phyloP scores from a whole-genome alignment of 179 eudicot species.

The Sideroxylon spinosum region DNA sequence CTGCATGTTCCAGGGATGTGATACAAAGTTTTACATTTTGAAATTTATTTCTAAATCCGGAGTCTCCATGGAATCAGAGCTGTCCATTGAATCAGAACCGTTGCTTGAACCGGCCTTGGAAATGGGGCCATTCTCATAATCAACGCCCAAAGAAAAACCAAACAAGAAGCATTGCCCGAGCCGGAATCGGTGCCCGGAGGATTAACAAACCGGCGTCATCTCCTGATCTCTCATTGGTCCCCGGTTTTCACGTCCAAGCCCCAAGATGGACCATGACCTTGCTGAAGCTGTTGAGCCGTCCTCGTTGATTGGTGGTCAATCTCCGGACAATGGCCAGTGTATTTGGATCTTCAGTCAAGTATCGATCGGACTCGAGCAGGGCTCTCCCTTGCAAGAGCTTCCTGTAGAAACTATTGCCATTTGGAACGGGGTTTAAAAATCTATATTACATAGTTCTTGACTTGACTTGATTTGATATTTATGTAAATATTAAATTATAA shows the following conservation, averaged over 20 bases:
- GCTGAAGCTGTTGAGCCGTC: conserved; percentile 15
- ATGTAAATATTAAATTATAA: too few species aligned
- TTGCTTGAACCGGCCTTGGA: background rate
- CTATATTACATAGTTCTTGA: too few species aligned
- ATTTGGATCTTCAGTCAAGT: conserved; percentile 21
- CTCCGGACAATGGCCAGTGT: conserved; percentile 22
- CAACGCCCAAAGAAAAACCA: background rate
- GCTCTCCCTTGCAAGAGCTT: conserved; percentile 23
- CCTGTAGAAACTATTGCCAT: conserved; percentile 31
- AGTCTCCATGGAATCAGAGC: background rate
- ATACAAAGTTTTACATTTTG: too few species aligned
- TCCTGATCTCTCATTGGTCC: conserved; percentile 28
- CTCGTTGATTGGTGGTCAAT: conserved; percentile 15
- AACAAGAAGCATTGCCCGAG: background rate
- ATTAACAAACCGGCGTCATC: conserved; percentile 16
- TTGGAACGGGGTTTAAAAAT: conserved; percentile 11
- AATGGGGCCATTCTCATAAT: too few species aligned
- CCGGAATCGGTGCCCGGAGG: background rate
- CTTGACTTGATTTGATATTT: too few species aligned
- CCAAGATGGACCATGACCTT: conserved; percentile 32
- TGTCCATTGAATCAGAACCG: background rate
- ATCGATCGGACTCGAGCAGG: conserved; percentile 28
- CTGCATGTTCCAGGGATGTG: too few species aligned
- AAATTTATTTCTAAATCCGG: background rate
- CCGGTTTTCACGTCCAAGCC: conserved; percentile 27